Evolutionary conservation across 495 filamentous ascomycete species (phyloP), one percentile per base, ranked within the genome.

Genomic region (Aspergillus biplanus): DNA sequence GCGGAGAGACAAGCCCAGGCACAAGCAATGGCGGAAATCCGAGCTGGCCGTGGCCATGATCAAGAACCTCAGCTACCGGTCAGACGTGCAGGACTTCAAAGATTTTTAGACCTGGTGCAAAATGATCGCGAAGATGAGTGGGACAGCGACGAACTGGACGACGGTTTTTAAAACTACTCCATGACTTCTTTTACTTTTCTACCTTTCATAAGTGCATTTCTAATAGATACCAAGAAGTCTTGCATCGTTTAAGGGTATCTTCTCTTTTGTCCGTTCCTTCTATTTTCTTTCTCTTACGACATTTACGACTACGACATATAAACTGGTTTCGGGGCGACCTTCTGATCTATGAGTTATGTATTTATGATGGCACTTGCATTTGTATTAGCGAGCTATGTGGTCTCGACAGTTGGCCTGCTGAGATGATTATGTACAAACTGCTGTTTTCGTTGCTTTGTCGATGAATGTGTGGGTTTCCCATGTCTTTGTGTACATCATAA

Each of bases 101-200:
- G 80, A 50, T 87, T 87, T 58, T 65, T 88, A 39, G 74, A 80
- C 54, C 66, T 88, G 39, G 85, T 80, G 4, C 71, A 75, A 62
- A 79, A 84, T 50, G 87, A 89, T 65, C 78, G 83, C 34, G 86
- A 86, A 69, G 85, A 88, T 68, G 86, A 81, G 64, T 88, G 85
- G 85, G 85, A 87, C 68, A 87, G 85, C 59, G 85, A 87, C 68
- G 85, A 86, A 69, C 59, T 87, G 55, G 82, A 83, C 39, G 83
- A 82, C 52, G 75, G 69, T 52, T 79, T 74, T 42, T 78, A 69
- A 64, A 42, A 12, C 18, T 53, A 56, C 15, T 27, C 13, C 39
- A 35, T 44, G 7, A n/a, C 52, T 44, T 53, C 18, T 46, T 27
- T 61, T 39, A 32, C 16, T 18, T 4, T 50, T 50, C 27, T 7